phyloP scores from a whole-genome alignment of 257 asterid species.

The Handroanthus guayacan region DNA sequence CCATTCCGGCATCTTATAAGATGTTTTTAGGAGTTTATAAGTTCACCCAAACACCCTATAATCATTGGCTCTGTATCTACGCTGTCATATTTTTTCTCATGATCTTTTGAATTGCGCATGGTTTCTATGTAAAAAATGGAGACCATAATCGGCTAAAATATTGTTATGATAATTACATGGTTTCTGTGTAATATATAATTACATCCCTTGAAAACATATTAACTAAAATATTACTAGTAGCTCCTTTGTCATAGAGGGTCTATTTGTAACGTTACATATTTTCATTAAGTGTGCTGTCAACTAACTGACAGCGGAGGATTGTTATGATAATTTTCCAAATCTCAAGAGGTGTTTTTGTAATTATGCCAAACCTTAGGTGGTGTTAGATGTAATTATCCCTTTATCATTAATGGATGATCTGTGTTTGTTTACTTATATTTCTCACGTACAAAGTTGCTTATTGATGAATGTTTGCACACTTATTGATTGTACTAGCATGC shows the following conservation, averaged over 20 bases:
- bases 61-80: not conserved
- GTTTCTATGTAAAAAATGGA: not conserved
- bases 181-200: too few relatives aligned
- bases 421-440: too few relatives aligned
- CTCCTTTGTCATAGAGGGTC: too few relatives aligned
- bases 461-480: slow-evolving; percentile 10
- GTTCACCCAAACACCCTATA: too few relatives aligned
- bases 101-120: not conserved
- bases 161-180: too few relatives aligned
- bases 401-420: not conserved
- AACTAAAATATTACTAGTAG: too few relatives aligned
- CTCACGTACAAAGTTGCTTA: not conserved
- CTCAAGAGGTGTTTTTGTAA: not conserved
- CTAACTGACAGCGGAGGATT: not conserved
- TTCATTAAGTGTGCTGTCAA: too few relatives aligned
- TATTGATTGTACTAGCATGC: slow-evolving; percentile 54
- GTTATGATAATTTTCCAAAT: not conserved
- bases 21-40: too few relatives aligned
- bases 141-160: not conserved
- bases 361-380: not conserved
- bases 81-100: not conserved
- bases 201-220: too few relatives aligned
- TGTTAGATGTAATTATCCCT: not conserved
- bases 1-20: too few relatives aligned
- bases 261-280: too few relatives aligned